Base-by-base conservation (phyloP, 164 flowering plant genomes). In the Magnolia kwangsiensis region DNA sequence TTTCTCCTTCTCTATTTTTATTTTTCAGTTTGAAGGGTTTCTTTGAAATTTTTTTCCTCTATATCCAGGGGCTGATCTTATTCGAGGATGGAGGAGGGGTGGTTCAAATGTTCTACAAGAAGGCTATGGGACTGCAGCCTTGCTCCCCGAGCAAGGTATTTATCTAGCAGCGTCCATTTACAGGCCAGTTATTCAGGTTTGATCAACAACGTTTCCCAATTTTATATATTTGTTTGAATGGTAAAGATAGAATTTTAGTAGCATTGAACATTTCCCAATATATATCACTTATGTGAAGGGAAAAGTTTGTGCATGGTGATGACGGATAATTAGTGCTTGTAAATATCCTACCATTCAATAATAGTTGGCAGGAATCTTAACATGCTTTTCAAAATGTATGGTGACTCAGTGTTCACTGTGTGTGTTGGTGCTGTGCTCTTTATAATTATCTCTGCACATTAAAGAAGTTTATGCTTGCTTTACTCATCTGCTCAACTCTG, bases 121-220 rank as follows among this genome's bases (percentile, higher is more conserved):
- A 88, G 99, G 99, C 72, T 96, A 94, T 87, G 99, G 99, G 49
- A 87, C 98, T 84, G 92, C 96, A 72, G 87, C 97, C 72, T 88
- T 94, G 72, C 88, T 96, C 84, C 98, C 98, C 75, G 99, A 94
- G 87, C 98, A 92, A 83, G 99, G 98, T 73, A 92, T 94, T 68
- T 96, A 96, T 82, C 85, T 96, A 71, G 98, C 97, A 72, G 98
- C 99, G 79, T 89, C 99, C 71, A 74, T 92, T 67, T 96, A 96
- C 76, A 89, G 97, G 19, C 99, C 98, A 70, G 96, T 94, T 78
- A 84, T 91, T 77, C 96, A 94, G 99, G 98, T 96, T 84, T 77
- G 16, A 27, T 9, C 37, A 20, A 29, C 66, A 21, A 19, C 45
- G 51, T 55, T 72, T 51, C 29, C 10, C 31, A 18, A 68, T 68